phyloP scores from a whole-genome alignment of 2,329 filamentous ascomycete genomes.

The Alternaria alternata region DNA sequence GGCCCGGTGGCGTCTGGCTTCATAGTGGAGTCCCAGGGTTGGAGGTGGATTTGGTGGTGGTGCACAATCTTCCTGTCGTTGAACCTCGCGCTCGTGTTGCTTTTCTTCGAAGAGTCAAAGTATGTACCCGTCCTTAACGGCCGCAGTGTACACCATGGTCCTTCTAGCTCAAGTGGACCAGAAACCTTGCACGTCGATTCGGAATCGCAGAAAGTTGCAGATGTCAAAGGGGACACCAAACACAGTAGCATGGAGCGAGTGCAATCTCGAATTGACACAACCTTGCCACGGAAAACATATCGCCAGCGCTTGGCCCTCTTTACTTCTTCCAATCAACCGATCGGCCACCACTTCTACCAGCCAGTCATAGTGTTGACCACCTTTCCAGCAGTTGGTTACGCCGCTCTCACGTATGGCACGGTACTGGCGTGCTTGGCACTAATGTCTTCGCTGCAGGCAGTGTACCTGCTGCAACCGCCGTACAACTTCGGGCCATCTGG shows the following conservation, averaged over 20 bases:
- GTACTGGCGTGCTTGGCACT: slow-evolving; percentile 52
- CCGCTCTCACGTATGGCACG: slow-evolving; percentile 44
- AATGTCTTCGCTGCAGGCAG: slow-evolving; percentile 48
- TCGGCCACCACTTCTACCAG: slow-evolving; percentile 47
- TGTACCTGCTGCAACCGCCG: slow-evolving; percentile 49
- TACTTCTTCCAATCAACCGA: slow-evolving; percentile 33
- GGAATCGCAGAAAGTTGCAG: slow-evolving; percentile 7
- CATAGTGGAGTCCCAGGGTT: slow-evolving; percentile 54
- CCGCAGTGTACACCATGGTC: neutral
- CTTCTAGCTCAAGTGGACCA: neutral
- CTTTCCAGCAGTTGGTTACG: slow-evolving; percentile 52
- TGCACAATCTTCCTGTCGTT: slow-evolving; percentile 52
- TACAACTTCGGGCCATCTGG: slow-evolving; percentile 52
- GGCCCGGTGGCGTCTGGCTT: slow-evolving; percentile 54
- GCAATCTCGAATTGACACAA: slow-evolving; percentile 31
- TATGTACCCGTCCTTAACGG: slow-evolving; percentile 22
- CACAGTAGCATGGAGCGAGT: slow-evolving; percentile 11
- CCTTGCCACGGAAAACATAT: slow-evolving; percentile 55
- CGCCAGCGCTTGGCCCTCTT: slow-evolving; percentile 52
- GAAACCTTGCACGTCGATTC: neutral
- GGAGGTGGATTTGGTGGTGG: slow-evolving; percentile 63
- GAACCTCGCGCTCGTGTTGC: slow-evolving; percentile 52
- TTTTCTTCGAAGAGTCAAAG: slow-evolving; percentile 54
- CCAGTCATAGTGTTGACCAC: slow-evolving; percentile 49
- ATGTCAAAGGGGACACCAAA: slow-evolving; percentile 9